These are phyloP conservation scores for Cordyceps cicadae DNA, from an alignment of 2,329 filamentous ascomycete genomes.

Conservation along the genomic window DNA sequence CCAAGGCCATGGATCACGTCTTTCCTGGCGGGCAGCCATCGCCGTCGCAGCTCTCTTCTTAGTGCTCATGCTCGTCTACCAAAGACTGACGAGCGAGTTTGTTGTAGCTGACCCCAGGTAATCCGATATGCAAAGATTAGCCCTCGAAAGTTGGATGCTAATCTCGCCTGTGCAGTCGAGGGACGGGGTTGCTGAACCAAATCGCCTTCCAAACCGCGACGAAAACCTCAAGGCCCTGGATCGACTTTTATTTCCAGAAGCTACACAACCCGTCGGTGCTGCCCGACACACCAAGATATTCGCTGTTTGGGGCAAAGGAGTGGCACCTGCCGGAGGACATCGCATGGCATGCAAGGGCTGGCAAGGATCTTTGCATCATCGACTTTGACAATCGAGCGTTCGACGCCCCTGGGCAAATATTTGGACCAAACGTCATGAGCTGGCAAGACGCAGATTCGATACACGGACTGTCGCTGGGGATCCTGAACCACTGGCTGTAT, in stretches of 20 bases:
- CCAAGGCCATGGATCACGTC: background rate
- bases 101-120: background rate
- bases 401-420: slow-evolving; percentile 27
- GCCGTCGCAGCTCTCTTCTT: background rate
- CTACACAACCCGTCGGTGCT: slow-evolving; percentile 23
- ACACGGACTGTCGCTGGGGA: slow-evolving; percentile 31
- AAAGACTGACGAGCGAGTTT: background rate
- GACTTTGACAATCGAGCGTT: slow-evolving; percentile 37
- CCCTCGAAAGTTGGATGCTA: background rate
- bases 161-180: background rate
- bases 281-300: slow-evolving; percentile 21
- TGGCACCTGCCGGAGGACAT: slow-evolving; percentile 22
- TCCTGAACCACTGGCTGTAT: slow-evolving; percentile 38
- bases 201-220: slow-evolving; percentile 6
- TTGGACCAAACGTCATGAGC: slow-evolving; percentile 25
- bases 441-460: slow-evolving; percentile 27
- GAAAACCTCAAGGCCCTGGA: slow-evolving; percentile 19
- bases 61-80: background rate
- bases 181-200: background rate
- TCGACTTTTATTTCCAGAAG: slow-evolving; percentile 25
- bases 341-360: slow-evolving; percentile 26
- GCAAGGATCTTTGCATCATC: slow-evolving; percentile 36
- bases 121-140: background rate
- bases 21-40: background rate
- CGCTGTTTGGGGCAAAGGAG: slow-evolving; percentile 25